Evolutionary conservation across 805 yeast genomes (phyloP).

Genomic region (Saccharomycopsis malanga): DNA sequence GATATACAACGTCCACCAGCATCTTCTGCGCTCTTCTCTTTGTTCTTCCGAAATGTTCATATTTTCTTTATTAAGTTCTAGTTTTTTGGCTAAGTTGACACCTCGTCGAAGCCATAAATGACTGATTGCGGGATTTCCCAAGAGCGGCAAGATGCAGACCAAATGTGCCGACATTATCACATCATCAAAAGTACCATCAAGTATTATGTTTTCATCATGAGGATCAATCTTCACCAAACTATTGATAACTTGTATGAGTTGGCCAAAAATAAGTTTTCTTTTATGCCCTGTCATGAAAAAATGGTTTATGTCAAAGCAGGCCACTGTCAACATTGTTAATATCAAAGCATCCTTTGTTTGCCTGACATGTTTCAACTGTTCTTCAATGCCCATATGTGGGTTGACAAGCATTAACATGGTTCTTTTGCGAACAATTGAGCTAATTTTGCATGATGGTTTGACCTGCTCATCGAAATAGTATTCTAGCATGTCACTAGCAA

Average conservation of each 20-base stretch:
- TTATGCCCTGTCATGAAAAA: constrained; percentile 18
- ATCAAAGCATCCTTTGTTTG: constrained; percentile 7
- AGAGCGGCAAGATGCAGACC: constrained; percentile 14
- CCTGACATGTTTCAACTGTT: constrained; percentile 5
- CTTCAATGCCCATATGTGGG: constrained; percentile 7
- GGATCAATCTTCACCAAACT: constrained; percentile 5
- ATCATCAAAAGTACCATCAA: constrained; percentile 13
- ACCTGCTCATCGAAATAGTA: constrained; percentile 8
- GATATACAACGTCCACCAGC: constrained; percentile 36
- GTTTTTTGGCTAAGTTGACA: constrained; percentile 8
- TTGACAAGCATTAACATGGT: constrained; percentile 7
- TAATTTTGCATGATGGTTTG: constrained; percentile 9
- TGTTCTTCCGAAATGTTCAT: constrained; percentile 25
- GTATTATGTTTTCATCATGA: constrained; percentile 5
- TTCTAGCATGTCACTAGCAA: constrained; percentile 18
- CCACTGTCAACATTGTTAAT: constrained; percentile 9
- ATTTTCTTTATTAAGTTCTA: constrained; percentile 10
- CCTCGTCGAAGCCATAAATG: constrained; percentile 15
- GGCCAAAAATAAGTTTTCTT: constrained; percentile 8
- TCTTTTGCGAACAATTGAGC: constrained; percentile 7
- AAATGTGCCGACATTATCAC: constrained; percentile 9
- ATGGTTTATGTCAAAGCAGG: constrained; percentile 16
- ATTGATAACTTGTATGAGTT: neutral
- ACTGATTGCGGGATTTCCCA: constrained; percentile 14
- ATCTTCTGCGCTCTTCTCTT: constrained; percentile 34